Evolutionary conservation across 371 early-diverging fungal genomes (phyloP).

Genomic region (Rhizopus sp.): DNA sequence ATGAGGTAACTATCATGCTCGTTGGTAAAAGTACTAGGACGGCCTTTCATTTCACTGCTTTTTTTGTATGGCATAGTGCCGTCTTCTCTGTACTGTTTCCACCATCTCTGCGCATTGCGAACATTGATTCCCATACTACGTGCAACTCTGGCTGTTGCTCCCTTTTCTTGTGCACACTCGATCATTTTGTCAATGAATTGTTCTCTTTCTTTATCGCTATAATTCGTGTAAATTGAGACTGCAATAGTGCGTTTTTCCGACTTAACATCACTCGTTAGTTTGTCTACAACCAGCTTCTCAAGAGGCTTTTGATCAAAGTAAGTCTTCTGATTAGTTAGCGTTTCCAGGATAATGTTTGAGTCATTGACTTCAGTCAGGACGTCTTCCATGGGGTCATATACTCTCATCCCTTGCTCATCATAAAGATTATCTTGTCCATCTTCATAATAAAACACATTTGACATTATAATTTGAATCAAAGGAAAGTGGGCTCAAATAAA

Average conservation of each 20-base stretch:
- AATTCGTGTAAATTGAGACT: constrained; percentile 7
- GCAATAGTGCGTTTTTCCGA: constrained; percentile 8
- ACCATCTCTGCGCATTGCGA: constrained; percentile 10
- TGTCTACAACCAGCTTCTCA: constrained; percentile 9
- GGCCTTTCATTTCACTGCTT: constrained; percentile 10
- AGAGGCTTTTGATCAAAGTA: constrained; percentile 8
- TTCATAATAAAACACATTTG: constrained; percentile 13
- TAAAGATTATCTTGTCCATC: constrained; percentile 21
- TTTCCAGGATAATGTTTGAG: constrained; percentile 11
- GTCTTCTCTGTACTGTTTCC: constrained; percentile 12
- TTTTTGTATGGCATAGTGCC: constrained; percentile 12
- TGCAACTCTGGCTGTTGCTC: constrained; percentile 11
- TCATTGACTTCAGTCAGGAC: constrained; percentile 10
- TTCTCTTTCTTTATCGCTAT: constrained; percentile 13
- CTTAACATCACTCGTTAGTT: constrained; percentile 10
- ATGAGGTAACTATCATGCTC: constrained; percentile 8
- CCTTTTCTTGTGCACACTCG: constrained; percentile 8
- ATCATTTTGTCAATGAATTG: constrained; percentile 10
- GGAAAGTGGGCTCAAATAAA: constrained; percentile 15
- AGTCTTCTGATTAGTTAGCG: constrained; percentile 4
- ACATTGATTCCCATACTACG: constrained; percentile 9
- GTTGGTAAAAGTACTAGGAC: constrained; percentile 6
- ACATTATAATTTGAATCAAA: constrained; percentile 12
- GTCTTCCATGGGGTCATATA: constrained; percentile 12
- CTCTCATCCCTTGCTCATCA: constrained; percentile 15